Evolutionary conservation across 495 filamentous ascomycete genomes (phyloP), one percentile per base, ranked within the genome.

Genomic region (Trichocladium uniseriatum): DNA sequence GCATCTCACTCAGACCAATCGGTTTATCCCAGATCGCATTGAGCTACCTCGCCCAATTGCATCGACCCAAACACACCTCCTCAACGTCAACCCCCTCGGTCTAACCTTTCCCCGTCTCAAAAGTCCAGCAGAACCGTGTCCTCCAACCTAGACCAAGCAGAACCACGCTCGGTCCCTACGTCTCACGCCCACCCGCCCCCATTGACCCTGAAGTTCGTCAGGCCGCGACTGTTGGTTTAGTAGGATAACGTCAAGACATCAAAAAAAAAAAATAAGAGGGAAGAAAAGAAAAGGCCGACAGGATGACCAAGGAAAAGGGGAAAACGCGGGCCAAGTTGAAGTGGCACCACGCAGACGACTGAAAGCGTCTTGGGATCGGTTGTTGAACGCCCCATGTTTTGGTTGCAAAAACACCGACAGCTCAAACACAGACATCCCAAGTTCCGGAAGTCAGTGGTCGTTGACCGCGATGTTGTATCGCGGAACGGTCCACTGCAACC

Each of bases 331-430:
- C 72, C 79, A 81, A 75, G 81, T 85, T 84, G 81, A 82, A 79
- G 72, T 81, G 77, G 76, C 73, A 51, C 70, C 72, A 73, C 73
- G 59, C 65, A 75, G 73, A 79, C 74, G 73, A 74, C 68, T n/a
- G 67, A 74, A 80, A 78, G 69, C 70, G 71, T 76, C 74, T 84
- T 83, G 80, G 49, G 79, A 78, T 79, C 79, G 79, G 66, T 69
- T 80, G 82, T 86, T 85, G 82, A 84, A 84, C 76, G 77, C 76
- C 74, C 70, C 64, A 75, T 81, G 81, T 84, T 84, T 84, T 83
- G 80, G 81, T 85, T 83, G 80, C 70, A 84, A 85, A 85, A 84
- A 84, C 79, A 79, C 70, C 76, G 73, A 82, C 74, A 73, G 72
- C 73, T 69, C 72, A 77, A 71, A 64, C 57, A 65, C 62, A 62